phyloP scores from a whole-genome alignment of 257 asterid genomes.

The Nyctanthes arbortristis region DNA sequence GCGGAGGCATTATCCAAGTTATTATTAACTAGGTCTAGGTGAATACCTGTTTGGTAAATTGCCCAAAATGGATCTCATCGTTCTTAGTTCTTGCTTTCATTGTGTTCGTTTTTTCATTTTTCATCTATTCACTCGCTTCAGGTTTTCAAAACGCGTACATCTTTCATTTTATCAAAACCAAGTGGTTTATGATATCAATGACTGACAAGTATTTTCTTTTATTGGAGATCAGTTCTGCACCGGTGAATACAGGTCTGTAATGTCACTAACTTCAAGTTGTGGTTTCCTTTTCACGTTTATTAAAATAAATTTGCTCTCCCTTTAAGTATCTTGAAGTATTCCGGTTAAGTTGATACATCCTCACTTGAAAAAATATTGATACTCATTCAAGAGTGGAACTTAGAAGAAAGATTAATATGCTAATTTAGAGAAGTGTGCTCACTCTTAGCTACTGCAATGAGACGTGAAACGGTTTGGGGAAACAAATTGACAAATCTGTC shows the following conservation, averaged over 20 bases:
- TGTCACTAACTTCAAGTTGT: constrained; percentile 1
- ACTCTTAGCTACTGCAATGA: background rate
- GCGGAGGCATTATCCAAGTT: background rate
- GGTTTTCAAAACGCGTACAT: too few species aligned
- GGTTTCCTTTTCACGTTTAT: background rate
- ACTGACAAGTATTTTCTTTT: constrained; percentile 5
- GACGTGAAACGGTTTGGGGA: background rate
- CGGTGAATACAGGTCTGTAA: constrained; percentile 75
- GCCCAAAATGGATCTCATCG: background rate
- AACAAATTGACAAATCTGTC: too few species aligned
- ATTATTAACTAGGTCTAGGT: too few species aligned
- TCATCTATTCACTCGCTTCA: background rate
- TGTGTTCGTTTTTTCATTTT: constrained; percentile 1
- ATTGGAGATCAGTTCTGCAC: constrained; percentile 82
- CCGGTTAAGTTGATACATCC: background rate
- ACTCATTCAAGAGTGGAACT: background rate
- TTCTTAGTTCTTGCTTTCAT: background rate
- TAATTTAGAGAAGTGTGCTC: background rate
- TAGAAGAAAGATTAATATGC: constrained; percentile 11
- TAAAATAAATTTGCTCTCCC: too few species aligned
- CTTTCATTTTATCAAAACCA: too few species aligned
- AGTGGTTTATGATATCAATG: constrained; percentile 9
- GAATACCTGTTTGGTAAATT: background rate
- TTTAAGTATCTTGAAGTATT: background rate
- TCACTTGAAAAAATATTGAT: background rate